These are phyloP conservation scores for Cicer chorassanicum DNA, from an alignment of 306 rosid genomes.

Conservation along the genomic window DNA sequence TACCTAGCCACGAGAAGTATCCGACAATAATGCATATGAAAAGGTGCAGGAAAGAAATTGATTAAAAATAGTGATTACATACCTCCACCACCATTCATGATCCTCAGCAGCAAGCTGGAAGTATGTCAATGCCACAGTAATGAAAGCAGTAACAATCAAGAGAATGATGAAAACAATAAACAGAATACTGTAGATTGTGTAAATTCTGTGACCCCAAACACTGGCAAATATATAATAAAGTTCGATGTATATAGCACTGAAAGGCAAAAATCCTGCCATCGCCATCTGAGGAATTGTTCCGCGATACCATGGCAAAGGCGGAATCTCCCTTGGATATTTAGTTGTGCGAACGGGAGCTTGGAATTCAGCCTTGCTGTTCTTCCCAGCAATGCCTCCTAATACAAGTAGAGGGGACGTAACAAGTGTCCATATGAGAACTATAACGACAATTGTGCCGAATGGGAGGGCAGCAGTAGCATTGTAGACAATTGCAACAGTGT, in stretches of 20 bases:
- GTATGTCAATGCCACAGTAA: constrained; percentile 65
- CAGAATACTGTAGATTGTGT: constrained; percentile 58
- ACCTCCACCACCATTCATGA: constrained; percentile 72
- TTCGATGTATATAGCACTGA: constrained; percentile 60
- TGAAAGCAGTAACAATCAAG: constrained; percentile 63
- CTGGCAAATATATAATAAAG: constrained; percentile 62
- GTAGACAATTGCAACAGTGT: constrained; percentile 63
- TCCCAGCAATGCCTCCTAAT: constrained; percentile 64
- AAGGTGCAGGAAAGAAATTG: background rate
- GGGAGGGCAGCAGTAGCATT: constrained; percentile 64
- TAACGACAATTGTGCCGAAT: constrained; percentile 62
- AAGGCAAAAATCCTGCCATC: constrained; percentile 65
- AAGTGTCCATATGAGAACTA: constrained; percentile 65
- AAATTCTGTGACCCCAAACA: constrained; percentile 65
- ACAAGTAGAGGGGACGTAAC: constrained; percentile 62
- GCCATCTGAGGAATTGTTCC: constrained; percentile 61
- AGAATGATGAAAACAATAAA: constrained; percentile 63
- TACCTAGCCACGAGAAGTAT: background rate
- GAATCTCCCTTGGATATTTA: constrained; percentile 65
- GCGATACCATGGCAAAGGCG: constrained; percentile 61
- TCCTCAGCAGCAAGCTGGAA: constrained; percentile 70
- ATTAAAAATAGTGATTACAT: constrained; percentile 31
- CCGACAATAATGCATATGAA: constrained; percentile 13
- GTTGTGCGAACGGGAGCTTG: constrained; percentile 60
- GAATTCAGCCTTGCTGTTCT: constrained; percentile 64